Conservation (phyloP, 2,329 filamentous ascomycete genomes). For the Alternaria novae-zelandiae region DNA sequence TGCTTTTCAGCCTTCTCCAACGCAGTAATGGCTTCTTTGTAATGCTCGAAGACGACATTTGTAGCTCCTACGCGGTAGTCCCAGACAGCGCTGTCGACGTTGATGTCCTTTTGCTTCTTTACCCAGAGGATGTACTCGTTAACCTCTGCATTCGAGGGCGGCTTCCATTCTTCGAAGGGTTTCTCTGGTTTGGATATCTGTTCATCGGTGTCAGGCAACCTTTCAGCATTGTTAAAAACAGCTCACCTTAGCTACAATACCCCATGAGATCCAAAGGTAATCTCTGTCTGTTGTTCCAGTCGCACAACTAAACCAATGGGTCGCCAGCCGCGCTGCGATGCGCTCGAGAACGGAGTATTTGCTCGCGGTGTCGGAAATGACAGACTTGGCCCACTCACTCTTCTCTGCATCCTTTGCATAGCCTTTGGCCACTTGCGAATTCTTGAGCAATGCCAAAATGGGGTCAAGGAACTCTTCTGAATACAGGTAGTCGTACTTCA, state of each 20-base stretch:
- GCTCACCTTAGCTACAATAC: neutral
- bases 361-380: neutral
- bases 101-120: neutral
- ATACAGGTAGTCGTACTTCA: neutral
- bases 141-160: neutral
- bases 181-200: neutral
- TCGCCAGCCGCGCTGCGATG: neutral
- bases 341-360: constrained; percentile 6
- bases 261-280: neutral
- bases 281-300: neutral
- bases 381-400: constrained; percentile 6
- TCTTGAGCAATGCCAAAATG: neutral
- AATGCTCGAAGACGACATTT: neutral
- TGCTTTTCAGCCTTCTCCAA: neutral
- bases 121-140: neutral
- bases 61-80: neutral
- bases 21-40: neutral
- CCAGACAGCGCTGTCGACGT: neutral
- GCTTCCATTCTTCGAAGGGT: neutral
- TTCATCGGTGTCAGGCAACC: neutral
- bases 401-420: constrained; percentile 9
- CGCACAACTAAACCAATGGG: constrained; percentile 1
- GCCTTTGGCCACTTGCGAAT: constrained; percentile 15
- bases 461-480: too few species aligned
- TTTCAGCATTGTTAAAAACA: neutral